Evolutionary conservation across 2,329 filamentous ascomycete species (phyloP), one percentile per base, ranked within the genome.

Genomic region (Paraphaeosphaeria sporulosa): DNA sequence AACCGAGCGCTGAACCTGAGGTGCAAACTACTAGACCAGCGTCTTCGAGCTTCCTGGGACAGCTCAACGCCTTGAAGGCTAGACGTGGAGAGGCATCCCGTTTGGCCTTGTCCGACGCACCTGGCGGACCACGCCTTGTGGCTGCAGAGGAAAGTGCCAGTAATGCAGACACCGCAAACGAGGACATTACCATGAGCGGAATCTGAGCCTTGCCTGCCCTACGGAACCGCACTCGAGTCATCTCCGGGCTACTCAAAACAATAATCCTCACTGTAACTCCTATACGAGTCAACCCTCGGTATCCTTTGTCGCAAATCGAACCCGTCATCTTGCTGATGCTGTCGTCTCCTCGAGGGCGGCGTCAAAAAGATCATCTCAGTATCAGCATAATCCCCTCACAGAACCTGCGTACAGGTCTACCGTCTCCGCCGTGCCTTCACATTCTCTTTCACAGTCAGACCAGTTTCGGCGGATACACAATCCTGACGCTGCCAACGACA

Each of bases 21-120:
- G 30, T 27, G 4, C 49, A 47, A n/a, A 34, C 54, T 3, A 60
- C 56, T 13, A 59, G 58, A 6, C 59, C 70, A 25, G 57, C 62
- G 2, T 72, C 79, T 32, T 73, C 73, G 3, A 71, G 71, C 30
- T 83, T 83, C 61, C 68, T 83, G 1, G 74, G 76, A 49, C 72
- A 68, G 21, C 59, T 82, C 17, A 79, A 80, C 23, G 71, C 74
- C 17, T 75, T 77, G 32, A 82, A 82, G 62, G 72, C 72, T 4
- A 75, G 74, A 58, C 75, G 76, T 57, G 80, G 80, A 40, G 80
- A 82, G 38, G 65, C 60, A 32, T 66, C 67, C 21, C 64, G 63
- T 25, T 58, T 75, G 30, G 62, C 46, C 8, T 34, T 73, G 5
- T 56, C 60, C 10, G 64, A 62, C 13, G 64, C 63, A 7, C n/a